phyloP scores from a whole-genome alignment of 225 moss, liverwort and hornwort species.

The Ulota crispa region DNA sequence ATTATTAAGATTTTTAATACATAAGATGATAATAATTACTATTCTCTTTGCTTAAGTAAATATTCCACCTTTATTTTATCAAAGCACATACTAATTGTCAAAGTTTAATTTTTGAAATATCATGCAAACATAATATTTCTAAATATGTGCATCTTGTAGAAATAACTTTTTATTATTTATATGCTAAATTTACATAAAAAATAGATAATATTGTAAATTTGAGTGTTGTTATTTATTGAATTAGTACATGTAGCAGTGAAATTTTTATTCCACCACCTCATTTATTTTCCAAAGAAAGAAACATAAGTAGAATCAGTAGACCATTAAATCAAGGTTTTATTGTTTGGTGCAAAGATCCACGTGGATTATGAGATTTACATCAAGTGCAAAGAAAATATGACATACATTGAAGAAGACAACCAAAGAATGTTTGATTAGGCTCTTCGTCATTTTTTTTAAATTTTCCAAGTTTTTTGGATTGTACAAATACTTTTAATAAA shows the following conservation, averaged over 20 bases:
- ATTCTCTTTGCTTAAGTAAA: too few relatives aligned
- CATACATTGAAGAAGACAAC: background rate
- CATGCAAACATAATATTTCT: background rate
- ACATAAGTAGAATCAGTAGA: background rate
- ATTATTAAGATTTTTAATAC: too few relatives aligned
- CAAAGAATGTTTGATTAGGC: background rate
- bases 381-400: background rate
- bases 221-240: background rate
- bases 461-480: background rate
- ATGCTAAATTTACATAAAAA: background rate
- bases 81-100: fast-evolving
- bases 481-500: background rate
- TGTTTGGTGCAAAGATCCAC: constrained; percentile 36
- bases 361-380: background rate
- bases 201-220: background rate
- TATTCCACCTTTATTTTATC: background rate
- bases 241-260: background rate
- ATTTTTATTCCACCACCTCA: background rate
- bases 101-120: fast-evolving
- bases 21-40: too few relatives aligned
- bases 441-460: fast-evolving
- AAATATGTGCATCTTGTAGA: background rate
- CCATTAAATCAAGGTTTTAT: constrained; percentile 12
- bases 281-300: background rate
- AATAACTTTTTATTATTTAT: too few relatives aligned